Conservation (phyloP, 208 protist genomes). For the Acanthamoeba triangularis region DNA sequence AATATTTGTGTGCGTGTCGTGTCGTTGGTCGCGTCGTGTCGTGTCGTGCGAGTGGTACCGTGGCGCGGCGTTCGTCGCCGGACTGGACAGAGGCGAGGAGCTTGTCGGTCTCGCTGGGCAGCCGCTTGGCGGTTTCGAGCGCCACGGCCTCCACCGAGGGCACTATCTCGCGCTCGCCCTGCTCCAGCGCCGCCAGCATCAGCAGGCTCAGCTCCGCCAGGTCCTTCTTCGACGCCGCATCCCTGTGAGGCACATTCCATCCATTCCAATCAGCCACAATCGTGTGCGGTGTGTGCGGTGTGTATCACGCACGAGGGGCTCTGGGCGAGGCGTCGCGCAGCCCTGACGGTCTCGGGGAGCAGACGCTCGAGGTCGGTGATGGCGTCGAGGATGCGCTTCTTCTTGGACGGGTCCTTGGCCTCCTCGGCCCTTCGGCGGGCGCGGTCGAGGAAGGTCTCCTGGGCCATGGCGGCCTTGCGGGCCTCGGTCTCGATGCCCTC, state of each 20-base stretch:
- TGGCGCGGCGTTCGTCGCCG: neutral
- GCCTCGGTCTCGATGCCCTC: constrained; percentile 20
- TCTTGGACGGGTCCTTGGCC: neutral
- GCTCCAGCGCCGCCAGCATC: neutral
- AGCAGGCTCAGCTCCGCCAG: neutral
- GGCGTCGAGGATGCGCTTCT: constrained; percentile 65
- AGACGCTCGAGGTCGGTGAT: constrained; percentile 63
- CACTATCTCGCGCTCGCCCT: neutral
- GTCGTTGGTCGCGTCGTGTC: too few species aligned
- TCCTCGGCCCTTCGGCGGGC: neutral
- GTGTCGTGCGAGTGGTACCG: neutral
- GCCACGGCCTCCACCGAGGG: neutral
- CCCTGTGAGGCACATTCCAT: neutral
- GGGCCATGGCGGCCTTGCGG: constrained; percentile 13
- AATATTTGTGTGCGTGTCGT: neutral
- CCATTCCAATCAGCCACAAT: neutral
- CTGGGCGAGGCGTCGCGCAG: constrained; percentile 10
- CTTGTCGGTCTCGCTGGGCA: neutral
- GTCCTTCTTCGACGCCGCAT: constrained; percentile 32
- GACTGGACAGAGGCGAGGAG: neutral
- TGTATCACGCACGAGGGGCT: constrained; percentile 15
- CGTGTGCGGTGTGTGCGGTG: neutral
- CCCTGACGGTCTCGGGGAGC: constrained; percentile 37
- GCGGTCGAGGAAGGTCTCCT: constrained; percentile 20
- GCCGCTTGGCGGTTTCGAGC: neutral